phyloP scores from a whole-genome alignment of 345 rosid species.

The Heritiera fomes region DNA sequence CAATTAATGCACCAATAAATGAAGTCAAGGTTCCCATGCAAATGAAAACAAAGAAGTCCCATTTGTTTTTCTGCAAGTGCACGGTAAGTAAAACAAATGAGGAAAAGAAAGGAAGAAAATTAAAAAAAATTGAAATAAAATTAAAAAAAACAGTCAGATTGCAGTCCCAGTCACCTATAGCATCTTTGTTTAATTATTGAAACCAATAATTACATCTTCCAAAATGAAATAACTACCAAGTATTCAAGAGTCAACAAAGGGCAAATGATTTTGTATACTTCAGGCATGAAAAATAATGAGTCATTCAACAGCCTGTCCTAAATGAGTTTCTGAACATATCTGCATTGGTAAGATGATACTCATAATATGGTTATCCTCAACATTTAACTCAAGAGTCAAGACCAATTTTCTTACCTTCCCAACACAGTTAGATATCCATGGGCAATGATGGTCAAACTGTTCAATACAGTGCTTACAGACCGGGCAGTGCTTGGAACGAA shows the following conservation, averaged over 20 bases:
- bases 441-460: slow-evolving; percentile 99
- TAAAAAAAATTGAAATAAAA: neutral
- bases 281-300: neutral
- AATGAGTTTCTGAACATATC: neutral
- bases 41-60: slow-evolving; percentile 79
- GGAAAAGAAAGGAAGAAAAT: neutral
- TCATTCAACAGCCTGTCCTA: slow-evolving; percentile 1
- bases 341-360: slow-evolving; percentile 1
- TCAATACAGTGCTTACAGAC: slow-evolving; percentile 83
- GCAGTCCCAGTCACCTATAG: neutral
- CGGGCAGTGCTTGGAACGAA: slow-evolving; percentile 95
- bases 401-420: slow-evolving; percentile 71
- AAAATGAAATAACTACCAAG: neutral
- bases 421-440: slow-evolving; percentile 98
- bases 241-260: slow-evolving; percentile 4
- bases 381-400: neutral
- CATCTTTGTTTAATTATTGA: neutral
- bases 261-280: neutral
- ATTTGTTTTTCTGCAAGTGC: slow-evolving; percentile 71
- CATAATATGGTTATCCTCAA: slow-evolving; percentile 6
- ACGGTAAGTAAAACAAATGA: neutral
- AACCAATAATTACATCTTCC: neutral
- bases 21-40: slow-evolving; percentile 70
- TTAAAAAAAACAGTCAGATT: neutral
- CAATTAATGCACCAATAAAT: slow-evolving; percentile 44